Conservation (phyloP, 345 rosid genomes). For the Salix koriyanagi region DNA sequence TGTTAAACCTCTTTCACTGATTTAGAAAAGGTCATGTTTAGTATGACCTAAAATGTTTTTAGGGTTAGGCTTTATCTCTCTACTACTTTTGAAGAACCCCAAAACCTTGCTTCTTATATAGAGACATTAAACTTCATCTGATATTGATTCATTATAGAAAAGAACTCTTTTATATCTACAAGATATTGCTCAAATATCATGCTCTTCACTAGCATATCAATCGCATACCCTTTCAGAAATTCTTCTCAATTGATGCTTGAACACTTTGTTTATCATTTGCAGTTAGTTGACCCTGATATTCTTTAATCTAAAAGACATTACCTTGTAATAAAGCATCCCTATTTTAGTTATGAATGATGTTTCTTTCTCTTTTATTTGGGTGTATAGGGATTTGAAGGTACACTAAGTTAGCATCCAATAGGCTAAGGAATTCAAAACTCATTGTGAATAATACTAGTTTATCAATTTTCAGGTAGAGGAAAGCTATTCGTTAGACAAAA, state of each 20-base stretch:
- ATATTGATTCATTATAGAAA: too few relatives aligned
- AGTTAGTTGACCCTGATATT: not conserved
- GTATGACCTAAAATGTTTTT: too few relatives aligned
- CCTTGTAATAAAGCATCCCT: not conserved
- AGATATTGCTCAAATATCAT: not conserved
- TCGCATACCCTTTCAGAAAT: not conserved
- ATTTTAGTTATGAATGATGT: not conserved
- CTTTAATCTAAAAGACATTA: too few relatives aligned
- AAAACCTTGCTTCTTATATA: too few relatives aligned
- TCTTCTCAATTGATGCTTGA: not conserved
- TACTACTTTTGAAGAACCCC: too few relatives aligned
- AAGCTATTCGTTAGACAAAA: not conserved
- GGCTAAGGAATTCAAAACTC: not conserved
- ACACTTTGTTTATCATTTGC: not conserved
- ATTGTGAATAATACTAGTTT: not conserved
- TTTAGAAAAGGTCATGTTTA: too few relatives aligned
- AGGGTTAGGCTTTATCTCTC: too few relatives aligned
- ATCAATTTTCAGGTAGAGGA: not conserved
- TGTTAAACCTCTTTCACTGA: too few relatives aligned
- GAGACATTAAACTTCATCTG: too few relatives aligned
- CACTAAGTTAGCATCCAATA: not conserved
- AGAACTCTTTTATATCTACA: too few relatives aligned
- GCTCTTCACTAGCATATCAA: not conserved
- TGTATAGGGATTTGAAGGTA: not conserved
- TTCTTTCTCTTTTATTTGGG: not conserved